Evolutionary conservation across 2,329 filamentous ascomycete species (phyloP).

Genomic region (Alternaria triticimaculans): DNA sequence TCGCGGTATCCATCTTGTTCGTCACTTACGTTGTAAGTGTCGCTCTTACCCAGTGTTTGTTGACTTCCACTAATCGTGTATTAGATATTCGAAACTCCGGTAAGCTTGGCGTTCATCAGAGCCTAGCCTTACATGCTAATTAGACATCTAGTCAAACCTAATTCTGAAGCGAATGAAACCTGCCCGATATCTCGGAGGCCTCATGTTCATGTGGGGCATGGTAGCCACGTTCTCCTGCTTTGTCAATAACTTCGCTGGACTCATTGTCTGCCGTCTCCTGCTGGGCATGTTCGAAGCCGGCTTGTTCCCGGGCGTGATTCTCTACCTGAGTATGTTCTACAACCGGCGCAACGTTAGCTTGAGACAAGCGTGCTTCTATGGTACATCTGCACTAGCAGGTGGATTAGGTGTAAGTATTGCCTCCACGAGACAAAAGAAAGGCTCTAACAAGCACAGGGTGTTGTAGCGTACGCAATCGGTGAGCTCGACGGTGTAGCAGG

Average conservation of each 20-base stretch:
- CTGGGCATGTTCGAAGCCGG: conserved; percentile 41
- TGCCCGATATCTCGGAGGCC: conserved; percentile 29
- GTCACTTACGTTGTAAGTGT: conserved; percentile 33
- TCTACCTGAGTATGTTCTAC: conserved; percentile 39
- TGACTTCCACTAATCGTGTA: conserved; percentile 18
- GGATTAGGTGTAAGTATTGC: conserved; percentile 53
- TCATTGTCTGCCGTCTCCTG: conserved; percentile 36
- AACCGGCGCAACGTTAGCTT: conserved; percentile 56
- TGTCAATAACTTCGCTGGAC: conserved; percentile 32
- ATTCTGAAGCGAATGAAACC: conserved; percentile 42
- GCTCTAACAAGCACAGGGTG: conserved; percentile 8
- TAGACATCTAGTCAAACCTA: not conserved
- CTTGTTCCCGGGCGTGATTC: conserved; percentile 34
- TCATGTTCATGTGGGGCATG: conserved; percentile 35
- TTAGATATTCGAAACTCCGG: conserved; percentile 53
- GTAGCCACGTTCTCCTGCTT: conserved; percentile 33
- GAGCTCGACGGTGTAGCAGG: conserved; percentile 30
- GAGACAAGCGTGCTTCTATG: conserved; percentile 60
- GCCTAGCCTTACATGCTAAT: not conserved
- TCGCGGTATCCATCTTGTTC: conserved; percentile 32
- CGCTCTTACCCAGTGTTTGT: not conserved
- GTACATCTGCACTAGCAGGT: conserved; percentile 60
- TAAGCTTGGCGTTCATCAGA: conserved; percentile 38
- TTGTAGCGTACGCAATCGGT: conserved; percentile 39
- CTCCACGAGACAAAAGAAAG: too few species aligned